Evolutionary conservation across 208 protist species (phyloP), one percentile per base, ranked within the genome.

Genomic region (Endotrypanum monterogeii): DNA sequence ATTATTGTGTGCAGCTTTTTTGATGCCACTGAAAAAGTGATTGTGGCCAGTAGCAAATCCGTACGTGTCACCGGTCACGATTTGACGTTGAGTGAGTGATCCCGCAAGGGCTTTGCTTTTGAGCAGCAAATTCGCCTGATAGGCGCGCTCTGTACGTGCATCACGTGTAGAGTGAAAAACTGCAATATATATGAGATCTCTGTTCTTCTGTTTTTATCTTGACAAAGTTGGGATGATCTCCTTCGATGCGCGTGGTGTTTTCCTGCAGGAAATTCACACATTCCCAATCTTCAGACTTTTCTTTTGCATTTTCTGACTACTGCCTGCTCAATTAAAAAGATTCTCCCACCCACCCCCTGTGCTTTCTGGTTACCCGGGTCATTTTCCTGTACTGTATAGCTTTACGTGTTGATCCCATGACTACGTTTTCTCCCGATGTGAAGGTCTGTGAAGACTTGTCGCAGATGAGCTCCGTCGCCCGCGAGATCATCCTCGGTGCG

Each of bases 401-500:
- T 44, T 0, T 0, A 8, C 8, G 0, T 3, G 1, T 2, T 20
- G 30, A 35, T 18, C 39, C 3, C 18, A 83, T 74, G 73, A 74
- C 56, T 54, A 56, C 52, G 54, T 93, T 90, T 63, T 54, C 78
- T 4, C 85, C 85, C 56, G 60, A 55, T 1, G 74, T 90, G 56
- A 62, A 80, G 51, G 71, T 93, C 44, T 90, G 70, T 63, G 67
- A 79, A 52, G 74, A 68, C 39, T 58, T 82, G 18, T 69, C 61
- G 18, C 74, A 89, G 16, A 84, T 93, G 3, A 83, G 79, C 35
- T 66, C 54, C n/a, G 78, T 68, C 16, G 85, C 83, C 0, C 83
- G 85, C 32, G 61, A 79, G 39, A 76, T 81, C 30, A 93, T 93
- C 23, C 63, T 89, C 16, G 71, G 76, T 14, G 69, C 71, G 32